These are phyloP conservation scores for Candida broadrunensis DNA, from an alignment of 805 yeast species.

Conservation along the genomic window DNA sequence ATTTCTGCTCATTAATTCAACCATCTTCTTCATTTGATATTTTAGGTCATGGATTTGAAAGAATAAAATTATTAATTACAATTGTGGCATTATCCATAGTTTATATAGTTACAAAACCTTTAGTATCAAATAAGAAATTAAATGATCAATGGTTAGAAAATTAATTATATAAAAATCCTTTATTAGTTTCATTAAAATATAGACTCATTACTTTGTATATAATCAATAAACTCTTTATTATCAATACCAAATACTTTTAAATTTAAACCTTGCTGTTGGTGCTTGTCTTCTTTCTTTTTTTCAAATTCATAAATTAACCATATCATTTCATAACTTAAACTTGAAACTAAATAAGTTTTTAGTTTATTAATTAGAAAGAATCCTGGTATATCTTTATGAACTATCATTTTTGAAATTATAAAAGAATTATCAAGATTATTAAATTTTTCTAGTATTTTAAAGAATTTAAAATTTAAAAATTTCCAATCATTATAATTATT, in stretches of 20 bases:
- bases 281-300: slow-evolving; percentile 5
- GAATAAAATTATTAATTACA: slow-evolving; percentile 58
- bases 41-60: slow-evolving; percentile 66
- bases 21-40: slow-evolving; percentile 86
- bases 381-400: slow-evolving; percentile 6
- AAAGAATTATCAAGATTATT: slow-evolving; percentile 12
- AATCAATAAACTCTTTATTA: slow-evolving; percentile 14
- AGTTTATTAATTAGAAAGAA: slow-evolving; percentile 31
- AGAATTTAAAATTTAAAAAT: slow-evolving; percentile 18
- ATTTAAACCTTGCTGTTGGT: slow-evolving; percentile 10
- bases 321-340: slow-evolving; percentile 36
- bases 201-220: slow-evolving; percentile 14
- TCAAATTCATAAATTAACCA: slow-evolving; percentile 34
- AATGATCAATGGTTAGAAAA: slow-evolving; percentile 50
- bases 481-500: slow-evolving; percentile 15
- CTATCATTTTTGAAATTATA: slow-evolving; percentile 4
- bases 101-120: slow-evolving; percentile 52
- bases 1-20: slow-evolving; percentile 71
- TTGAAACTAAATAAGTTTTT: slow-evolving; percentile 32
- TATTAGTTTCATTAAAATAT: slow-evolving; percentile 6
- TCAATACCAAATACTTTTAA: slow-evolving; percentile 32
- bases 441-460: slow-evolving; percentile 22
- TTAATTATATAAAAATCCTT: not conserved
- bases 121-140: slow-evolving; percentile 52
- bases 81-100: slow-evolving; percentile 48